Conservation (phyloP, 1,139 yeast species). For the Debaryomycetaceae sp. region DNA sequence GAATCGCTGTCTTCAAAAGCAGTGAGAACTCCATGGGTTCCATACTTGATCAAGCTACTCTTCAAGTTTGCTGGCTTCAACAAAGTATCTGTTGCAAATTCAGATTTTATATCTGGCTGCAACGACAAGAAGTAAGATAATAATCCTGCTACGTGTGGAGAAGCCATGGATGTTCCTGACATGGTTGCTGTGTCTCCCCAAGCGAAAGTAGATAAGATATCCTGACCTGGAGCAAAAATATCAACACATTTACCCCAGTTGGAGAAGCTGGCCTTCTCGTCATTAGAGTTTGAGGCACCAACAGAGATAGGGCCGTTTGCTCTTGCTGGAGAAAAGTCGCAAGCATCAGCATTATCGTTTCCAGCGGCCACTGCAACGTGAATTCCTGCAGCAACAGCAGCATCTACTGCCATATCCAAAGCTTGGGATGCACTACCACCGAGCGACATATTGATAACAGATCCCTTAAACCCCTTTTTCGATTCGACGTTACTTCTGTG, state of each 20-base stretch:
- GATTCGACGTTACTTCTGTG: conserved; percentile 29
- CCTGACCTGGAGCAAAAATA: conserved; percentile 44
- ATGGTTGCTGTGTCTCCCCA: conserved; percentile 33
- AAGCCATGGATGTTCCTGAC: conserved; percentile 47
- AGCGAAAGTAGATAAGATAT: conserved; percentile 38
- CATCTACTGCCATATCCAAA: conserved; percentile 41
- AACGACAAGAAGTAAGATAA: conserved; percentile 40
- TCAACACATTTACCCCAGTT: conserved; percentile 46
- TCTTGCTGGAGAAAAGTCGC: conserved; percentile 41
- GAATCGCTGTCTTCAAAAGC: conserved; percentile 67
- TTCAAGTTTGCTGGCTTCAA: conserved; percentile 35
- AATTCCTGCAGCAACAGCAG: conserved; percentile 39
- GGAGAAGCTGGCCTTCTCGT: conserved; percentile 39
- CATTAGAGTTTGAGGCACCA: conserved; percentile 39
- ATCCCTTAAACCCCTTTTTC: conserved; percentile 42
- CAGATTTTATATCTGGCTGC: conserved; percentile 37
- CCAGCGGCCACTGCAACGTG: conserved; percentile 47
- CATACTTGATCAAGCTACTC: conserved; percentile 32
- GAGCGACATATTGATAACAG: conserved; percentile 42
- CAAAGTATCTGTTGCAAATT: conserved; percentile 47
- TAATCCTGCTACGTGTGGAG: conserved; percentile 43
- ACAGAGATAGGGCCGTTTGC: conserved; percentile 43
- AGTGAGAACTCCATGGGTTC: conserved; percentile 29
- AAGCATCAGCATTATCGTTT: conserved; percentile 42
- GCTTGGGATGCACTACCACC: conserved; percentile 44